Conservation (phyloP, 768 basidiomycete species). For the Scleroderma citrinum region DNA sequence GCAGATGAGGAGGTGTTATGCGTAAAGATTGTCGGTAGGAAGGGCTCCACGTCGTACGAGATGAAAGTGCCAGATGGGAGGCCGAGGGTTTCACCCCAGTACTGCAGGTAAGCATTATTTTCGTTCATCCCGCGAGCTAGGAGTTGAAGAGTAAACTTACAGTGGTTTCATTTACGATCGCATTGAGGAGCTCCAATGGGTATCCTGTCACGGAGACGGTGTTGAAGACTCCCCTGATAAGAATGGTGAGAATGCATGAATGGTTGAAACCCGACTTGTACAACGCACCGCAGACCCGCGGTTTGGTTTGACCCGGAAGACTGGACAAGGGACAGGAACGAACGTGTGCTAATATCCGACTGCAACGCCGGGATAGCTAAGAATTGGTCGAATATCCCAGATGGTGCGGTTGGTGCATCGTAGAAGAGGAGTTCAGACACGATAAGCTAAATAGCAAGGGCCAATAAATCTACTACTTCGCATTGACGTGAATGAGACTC, state of each 20-base stretch:
- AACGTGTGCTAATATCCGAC: slow-evolving; percentile 14
- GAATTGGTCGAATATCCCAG: slow-evolving; percentile 27
- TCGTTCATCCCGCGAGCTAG: not conserved
- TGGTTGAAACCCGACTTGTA: not conserved
- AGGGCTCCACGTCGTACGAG: slow-evolving; percentile 47
- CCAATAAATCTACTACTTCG: not conserved
- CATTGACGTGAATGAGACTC: not conserved
- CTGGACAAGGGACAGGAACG: slow-evolving; percentile 21
- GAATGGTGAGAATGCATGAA: not conserved
- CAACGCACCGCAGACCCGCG: slow-evolving; percentile 18
- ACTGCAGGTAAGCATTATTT: slow-evolving; percentile 24
- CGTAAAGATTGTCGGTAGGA: slow-evolving; percentile 37
- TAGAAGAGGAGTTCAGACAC: slow-evolving; percentile 46
- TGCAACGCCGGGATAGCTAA: slow-evolving; percentile 9
- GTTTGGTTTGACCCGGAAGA: no score
- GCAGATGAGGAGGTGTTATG: slow-evolving; percentile 37
- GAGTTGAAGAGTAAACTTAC: slow-evolving; percentile 8
- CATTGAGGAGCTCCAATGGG: slow-evolving; percentile 13
- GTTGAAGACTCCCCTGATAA: slow-evolving; percentile 16
- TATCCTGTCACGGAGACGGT: slow-evolving; percentile 20
- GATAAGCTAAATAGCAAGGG: not conserved
- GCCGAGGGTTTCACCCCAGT: slow-evolving; percentile 38
- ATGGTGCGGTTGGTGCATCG: slow-evolving; percentile 35
- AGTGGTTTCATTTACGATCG: slow-evolving; percentile 11
- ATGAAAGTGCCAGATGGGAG: slow-evolving; percentile 31